These are phyloP conservation scores for Mortierella sp. DNA, from an alignment of 371 early-diverging fungal species.

Conservation along the genomic window DNA sequence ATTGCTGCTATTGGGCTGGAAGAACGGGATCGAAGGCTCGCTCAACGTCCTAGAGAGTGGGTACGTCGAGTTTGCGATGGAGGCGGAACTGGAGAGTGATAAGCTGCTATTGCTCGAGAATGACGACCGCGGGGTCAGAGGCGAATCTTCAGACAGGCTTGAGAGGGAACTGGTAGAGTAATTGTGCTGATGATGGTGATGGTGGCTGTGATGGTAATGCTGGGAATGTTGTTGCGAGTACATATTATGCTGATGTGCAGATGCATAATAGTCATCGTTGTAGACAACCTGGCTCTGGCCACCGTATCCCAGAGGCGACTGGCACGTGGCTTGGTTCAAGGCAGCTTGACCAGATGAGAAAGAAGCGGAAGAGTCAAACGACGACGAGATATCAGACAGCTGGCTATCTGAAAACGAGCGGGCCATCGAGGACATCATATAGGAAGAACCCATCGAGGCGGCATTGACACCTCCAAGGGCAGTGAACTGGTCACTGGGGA, in stretches of 20 bases:
- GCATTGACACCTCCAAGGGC: neutral
- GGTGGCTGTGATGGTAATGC: conserved; percentile 12
- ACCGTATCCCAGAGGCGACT: conserved; percentile 27
- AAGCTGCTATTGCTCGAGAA: conserved; percentile 32
- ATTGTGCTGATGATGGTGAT: conserved; percentile 32
- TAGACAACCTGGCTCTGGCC: conserved; percentile 46
- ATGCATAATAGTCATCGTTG: conserved; percentile 40
- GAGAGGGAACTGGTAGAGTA: conserved; percentile 43
- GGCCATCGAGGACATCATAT: conserved; percentile 38
- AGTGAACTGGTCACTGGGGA: conserved; percentile 17
- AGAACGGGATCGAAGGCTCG: conserved; percentile 42
- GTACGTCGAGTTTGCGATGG: conserved; percentile 19
- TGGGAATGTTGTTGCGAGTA: conserved; percentile 50
- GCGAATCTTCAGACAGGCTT: conserved; percentile 32
- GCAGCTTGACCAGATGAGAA: conserved; percentile 18
- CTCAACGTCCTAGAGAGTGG: conserved; percentile 48
- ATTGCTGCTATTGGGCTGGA: conserved; percentile 11
- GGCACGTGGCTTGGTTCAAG: conserved; percentile 43
- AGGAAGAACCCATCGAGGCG: conserved; percentile 18
- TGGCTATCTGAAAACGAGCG: conserved; percentile 45
- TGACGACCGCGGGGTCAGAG: conserved; percentile 41
- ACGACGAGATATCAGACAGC: conserved; percentile 33
- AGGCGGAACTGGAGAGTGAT: conserved; percentile 28
- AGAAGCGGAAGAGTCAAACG: conserved; percentile 12
- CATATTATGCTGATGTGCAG: conserved; percentile 44